These are phyloP conservation scores for Phytophthora capsici DNA, from an alignment of 352 stramenopile species.

Conservation along the genomic window DNA sequence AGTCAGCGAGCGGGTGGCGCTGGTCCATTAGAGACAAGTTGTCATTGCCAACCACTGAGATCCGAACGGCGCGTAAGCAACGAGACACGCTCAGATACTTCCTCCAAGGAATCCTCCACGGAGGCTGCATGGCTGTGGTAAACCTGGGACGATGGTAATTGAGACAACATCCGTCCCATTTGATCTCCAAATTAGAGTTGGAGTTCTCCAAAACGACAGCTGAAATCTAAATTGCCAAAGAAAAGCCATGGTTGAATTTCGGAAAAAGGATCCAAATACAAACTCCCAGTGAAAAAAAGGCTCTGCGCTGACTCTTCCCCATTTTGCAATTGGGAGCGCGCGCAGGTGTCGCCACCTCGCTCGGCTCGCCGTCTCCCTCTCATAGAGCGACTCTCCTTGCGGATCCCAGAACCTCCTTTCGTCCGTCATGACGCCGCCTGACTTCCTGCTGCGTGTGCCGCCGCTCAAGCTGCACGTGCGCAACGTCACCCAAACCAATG, in stretches of 20 bases:
- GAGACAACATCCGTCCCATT: neutral
- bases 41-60: neutral
- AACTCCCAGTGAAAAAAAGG: constrained; percentile 14
- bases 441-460: constrained; percentile 50
- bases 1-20: constrained; percentile 5
- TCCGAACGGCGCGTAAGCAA: neutral
- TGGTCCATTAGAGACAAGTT: too few relatives aligned
- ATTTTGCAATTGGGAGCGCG: constrained; percentile 6
- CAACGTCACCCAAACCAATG: constrained; percentile 62
- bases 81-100: constrained; percentile 2
- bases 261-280: neutral
- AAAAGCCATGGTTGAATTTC: constrained; percentile 19
- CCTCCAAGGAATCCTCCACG: too few relatives aligned
- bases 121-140: neutral
- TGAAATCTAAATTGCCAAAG: constrained; percentile 1
- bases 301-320: constrained; percentile 27
- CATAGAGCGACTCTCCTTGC: constrained; percentile 25
- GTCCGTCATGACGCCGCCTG: constrained; percentile 41
- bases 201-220: neutral
- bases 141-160: constrained; percentile 1
- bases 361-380: constrained; percentile 5
- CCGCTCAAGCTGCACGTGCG: constrained; percentile 70
- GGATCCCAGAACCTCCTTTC: neutral
- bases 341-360: constrained; percentile 19
- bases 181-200: neutral